Evolutionary conservation across 352 stramenopile species (phyloP).

Genomic region (Paralagenidium karlingii): DNA sequence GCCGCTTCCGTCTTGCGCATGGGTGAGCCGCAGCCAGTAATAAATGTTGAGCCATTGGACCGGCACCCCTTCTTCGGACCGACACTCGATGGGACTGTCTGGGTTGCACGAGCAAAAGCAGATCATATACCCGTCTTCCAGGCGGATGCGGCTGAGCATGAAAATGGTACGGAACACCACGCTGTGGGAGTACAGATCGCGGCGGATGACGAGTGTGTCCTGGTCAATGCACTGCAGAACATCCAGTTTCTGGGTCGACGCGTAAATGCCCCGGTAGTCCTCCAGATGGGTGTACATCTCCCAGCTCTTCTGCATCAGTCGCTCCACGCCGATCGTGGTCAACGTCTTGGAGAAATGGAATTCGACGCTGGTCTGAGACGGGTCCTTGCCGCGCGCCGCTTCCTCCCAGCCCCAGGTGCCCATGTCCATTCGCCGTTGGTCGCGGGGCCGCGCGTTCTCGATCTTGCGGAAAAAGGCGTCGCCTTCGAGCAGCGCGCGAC

Average conservation of each 20-base stretch:
- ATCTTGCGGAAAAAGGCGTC: constrained; percentile 55
- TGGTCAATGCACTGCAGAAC: constrained; percentile 68
- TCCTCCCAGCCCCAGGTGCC: too few species aligned
- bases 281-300: constrained; percentile 71
- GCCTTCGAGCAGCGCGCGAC: too few species aligned
- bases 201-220: constrained; percentile 59
- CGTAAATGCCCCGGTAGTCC: constrained; percentile 67
- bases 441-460: constrained; percentile 16
- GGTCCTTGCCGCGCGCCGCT: too few species aligned
- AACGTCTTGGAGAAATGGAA: constrained; percentile 78
- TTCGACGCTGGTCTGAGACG: too few species aligned
- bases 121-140: constrained; percentile 49
- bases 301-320: constrained; percentile 65
- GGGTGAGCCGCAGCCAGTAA: constrained; percentile 62
- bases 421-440: too few species aligned
- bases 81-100: constrained; percentile 32
- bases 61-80: too few species aligned
- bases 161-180: constrained; percentile 73
- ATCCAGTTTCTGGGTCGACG: constrained; percentile 64
- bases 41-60: constrained; percentile 76
- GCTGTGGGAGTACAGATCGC: too few species aligned
- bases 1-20: not conserved
- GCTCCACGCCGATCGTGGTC: constrained; percentile 36
- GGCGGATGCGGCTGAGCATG: constrained; percentile 49
- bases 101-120: constrained; percentile 64